These are phyloP conservation scores for Akanthomyces muscarius DNA, from an alignment of 2,329 filamentous ascomycete species.

Conservation along the genomic window DNA sequence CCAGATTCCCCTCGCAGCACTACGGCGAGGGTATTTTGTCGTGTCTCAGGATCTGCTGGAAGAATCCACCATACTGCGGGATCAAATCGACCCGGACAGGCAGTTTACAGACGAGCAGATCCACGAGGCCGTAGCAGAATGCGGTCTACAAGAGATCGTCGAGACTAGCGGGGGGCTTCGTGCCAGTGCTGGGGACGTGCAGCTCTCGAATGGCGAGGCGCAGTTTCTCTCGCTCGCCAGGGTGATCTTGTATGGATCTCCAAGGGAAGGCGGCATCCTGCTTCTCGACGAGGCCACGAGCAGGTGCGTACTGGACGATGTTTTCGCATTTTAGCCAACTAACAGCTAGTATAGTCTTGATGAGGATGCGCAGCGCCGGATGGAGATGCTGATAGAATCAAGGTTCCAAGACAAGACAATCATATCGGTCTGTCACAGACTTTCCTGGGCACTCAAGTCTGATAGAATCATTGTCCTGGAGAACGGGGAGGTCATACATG, in stretches of 20 bases:
- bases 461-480: constrained; percentile 11
- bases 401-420: not conserved
- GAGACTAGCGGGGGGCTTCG: not conserved
- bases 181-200: not conserved
- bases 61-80: not conserved
- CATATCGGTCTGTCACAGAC: constrained; percentile 3
- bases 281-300: constrained; percentile 5
- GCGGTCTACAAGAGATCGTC: not conserved
- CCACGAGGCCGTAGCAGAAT: not conserved
- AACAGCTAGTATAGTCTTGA: not conserved
- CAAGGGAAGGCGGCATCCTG: not conserved
- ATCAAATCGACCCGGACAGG: not conserved
- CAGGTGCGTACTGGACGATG: not conserved
- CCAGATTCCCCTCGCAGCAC: not conserved
- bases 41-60: constrained; percentile 2
- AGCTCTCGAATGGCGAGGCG: not conserved
- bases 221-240: not conserved
- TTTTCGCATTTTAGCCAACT: not conserved
- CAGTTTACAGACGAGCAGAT: constrained; percentile 3
- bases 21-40: not conserved
- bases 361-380: not conserved
- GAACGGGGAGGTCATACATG: constrained; percentile 1
- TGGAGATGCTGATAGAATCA: not conserved
- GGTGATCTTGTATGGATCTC: not conserved
- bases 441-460: constrained; percentile 7